Conservation (phyloP, 169 alveolate species). For the Perkinsus chesapeaki region DNA sequence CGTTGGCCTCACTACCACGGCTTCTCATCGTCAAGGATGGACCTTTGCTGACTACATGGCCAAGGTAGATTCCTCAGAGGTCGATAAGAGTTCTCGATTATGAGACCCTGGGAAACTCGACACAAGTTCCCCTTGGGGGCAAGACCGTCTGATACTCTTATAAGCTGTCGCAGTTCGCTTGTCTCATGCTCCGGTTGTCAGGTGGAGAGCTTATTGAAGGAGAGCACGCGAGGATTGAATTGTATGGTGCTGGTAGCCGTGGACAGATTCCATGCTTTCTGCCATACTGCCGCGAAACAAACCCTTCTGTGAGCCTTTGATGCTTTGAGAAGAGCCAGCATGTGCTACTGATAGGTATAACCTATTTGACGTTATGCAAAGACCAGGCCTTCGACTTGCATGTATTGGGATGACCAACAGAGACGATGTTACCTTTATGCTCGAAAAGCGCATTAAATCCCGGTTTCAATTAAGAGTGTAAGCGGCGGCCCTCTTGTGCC, state of each 20-base stretch:
- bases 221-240: not conserved
- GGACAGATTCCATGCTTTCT: not conserved
- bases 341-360: not conserved
- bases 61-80: too few species aligned
- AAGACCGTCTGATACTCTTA: too few species aligned
- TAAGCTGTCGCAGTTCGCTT: too few species aligned
- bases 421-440: not conserved
- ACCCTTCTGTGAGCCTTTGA: not conserved
- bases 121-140: too few species aligned
- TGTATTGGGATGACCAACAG: not conserved
- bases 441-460: not conserved
- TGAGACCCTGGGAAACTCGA: too few species aligned
- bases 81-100: too few species aligned
- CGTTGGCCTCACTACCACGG: not conserved
- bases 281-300: not conserved
- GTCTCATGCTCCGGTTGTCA: not conserved
- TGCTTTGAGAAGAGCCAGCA: not conserved
- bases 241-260: not conserved
- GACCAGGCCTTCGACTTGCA: not conserved
- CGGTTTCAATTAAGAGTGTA: not conserved
- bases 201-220: not conserved
- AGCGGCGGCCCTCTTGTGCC: too few species aligned
- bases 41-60: conserved; percentile 3
- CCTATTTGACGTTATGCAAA: not conserved
- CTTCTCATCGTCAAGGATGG: not conserved